Conservation (phyloP, 164 flowering plant genomes). For the Cinnamomum micranthum region DNA sequence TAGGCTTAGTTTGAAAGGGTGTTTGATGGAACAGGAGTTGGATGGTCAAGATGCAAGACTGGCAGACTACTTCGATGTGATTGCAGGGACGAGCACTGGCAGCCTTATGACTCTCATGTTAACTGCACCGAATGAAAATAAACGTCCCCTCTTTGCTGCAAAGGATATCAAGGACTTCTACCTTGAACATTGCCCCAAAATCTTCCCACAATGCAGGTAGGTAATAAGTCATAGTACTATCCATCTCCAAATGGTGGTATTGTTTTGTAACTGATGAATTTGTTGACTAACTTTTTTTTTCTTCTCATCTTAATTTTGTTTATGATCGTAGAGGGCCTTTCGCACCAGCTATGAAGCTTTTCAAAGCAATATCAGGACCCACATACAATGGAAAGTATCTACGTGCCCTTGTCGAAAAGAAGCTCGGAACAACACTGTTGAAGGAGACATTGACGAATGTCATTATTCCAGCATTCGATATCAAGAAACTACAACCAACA, state of each 20-base stretch:
- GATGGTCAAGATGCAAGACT: conserved; percentile 29
- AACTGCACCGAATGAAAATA: conserved; percentile 27
- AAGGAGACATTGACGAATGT: conserved; percentile 37
- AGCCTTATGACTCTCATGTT: conserved; percentile 40
- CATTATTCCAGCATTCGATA: conserved; percentile 43
- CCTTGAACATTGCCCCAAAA: conserved; percentile 23
- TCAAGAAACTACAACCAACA: conserved; percentile 22
- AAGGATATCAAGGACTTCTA: conserved; percentile 31
- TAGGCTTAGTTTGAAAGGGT: background rate
- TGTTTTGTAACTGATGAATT: background rate
- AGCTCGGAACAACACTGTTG: conserved; percentile 25
- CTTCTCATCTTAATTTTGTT: no score
- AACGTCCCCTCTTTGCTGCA: conserved; percentile 32
- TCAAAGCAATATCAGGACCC: conserved; percentile 23
- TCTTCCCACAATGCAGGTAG: conserved; percentile 33
- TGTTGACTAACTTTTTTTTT: background rate
- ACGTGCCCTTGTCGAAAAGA: conserved; percentile 8
- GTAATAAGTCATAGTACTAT: conserved; percentile 7
- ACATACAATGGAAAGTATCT: conserved; percentile 45
- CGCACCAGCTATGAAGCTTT: conserved; percentile 5
- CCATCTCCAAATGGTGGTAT: background rate
- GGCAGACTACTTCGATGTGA: conserved; percentile 41
- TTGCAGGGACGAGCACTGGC: conserved; percentile 38
- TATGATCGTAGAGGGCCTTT: conserved; percentile 4
- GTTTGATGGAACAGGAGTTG: conserved; percentile 16